Evolutionary conservation across 176 grass and related monocot genomes (phyloP), one percentile per base, ranked within the genome.

Genomic region (Oryza glaberrima): DNA sequence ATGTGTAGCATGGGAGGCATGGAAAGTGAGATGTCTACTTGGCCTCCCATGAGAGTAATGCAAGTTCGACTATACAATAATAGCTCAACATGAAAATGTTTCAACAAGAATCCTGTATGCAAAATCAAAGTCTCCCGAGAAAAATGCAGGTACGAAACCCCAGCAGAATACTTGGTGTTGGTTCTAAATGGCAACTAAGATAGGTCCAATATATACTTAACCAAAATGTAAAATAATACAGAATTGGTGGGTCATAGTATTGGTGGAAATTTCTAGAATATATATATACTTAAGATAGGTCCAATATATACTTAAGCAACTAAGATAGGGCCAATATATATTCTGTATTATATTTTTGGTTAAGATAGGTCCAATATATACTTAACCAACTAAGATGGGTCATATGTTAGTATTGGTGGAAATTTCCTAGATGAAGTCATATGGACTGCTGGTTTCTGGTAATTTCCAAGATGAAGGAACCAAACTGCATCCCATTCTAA

Each of bases 11-110:
- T 46, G 60, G 11, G 11, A 82, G 32, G 69, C 49, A 85, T 40
- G 28, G 38, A 64, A 70, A 63, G 45, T 49, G 77, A 77, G 34
- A 32, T 81, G 25, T 65, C 69, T 61, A 84, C 8, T 75, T 79
- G 20, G 41, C 5, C 22, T 52, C 35, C 7, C 44, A 23, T 49
- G 48, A 76, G 28, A 51, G 49, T 70, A 43, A 12, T 11, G 6
- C 11, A 69, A 76, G 66, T 20, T 46, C 30, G 45, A 16, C 17
- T 17, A 58, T 17, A 70, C 3, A 69, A 79, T 4, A 78, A 48
- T 14, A 17, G 70, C 11, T 38, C 51, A 36, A 76, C 52, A 82
- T 45, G 13, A 86, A 35, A 65, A 82, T 67, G 12, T 20, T 0
- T 0, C 15, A 44, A 25, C 3, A 6, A 77, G 7, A 77, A 64